These are phyloP conservation scores for Kalanchoe fedtschenkoi DNA, from an alignment of 164 flowering plant genomes.

Conservation along the genomic window DNA sequence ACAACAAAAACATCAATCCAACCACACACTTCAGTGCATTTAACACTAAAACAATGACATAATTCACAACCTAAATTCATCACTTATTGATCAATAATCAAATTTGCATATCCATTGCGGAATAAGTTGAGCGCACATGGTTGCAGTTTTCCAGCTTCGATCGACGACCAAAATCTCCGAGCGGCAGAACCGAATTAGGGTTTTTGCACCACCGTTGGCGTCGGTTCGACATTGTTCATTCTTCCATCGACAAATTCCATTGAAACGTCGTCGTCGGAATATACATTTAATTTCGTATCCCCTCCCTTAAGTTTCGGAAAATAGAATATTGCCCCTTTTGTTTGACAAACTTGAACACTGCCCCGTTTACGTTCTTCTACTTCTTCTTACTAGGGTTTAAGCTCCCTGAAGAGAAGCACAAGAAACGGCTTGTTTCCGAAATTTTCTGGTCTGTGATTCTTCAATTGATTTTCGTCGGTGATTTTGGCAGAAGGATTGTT, in stretches of 20 bases:
- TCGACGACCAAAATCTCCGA: not conserved
- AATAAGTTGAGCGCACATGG: not conserved
- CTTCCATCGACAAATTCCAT: too few species aligned
- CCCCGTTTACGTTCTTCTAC: too few species aligned
- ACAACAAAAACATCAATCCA: not conserved
- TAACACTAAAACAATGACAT: not conserved
- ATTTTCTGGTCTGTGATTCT: too few species aligned
- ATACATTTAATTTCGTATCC: not conserved
- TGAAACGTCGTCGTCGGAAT: not conserved
- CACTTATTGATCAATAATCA: not conserved
- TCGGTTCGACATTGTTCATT: too few species aligned
- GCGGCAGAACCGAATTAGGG: not conserved
- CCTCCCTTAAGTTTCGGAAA: not conserved
- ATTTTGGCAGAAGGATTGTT: too few species aligned
- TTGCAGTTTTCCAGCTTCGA: not conserved
- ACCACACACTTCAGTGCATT: not conserved
- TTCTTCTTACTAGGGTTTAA: too few species aligned
- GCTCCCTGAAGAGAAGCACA: too few species aligned
- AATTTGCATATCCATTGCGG: not conserved
- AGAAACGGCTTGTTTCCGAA: too few species aligned
- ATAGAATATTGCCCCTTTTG: not conserved
- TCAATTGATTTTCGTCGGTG: too few species aligned
- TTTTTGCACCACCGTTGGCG: not conserved
- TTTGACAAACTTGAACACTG: not conserved
- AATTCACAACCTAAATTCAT: not conserved